Conservation (phyloP, 2,329 filamentous ascomycete species). For the Talaromyces piceae region DNA sequence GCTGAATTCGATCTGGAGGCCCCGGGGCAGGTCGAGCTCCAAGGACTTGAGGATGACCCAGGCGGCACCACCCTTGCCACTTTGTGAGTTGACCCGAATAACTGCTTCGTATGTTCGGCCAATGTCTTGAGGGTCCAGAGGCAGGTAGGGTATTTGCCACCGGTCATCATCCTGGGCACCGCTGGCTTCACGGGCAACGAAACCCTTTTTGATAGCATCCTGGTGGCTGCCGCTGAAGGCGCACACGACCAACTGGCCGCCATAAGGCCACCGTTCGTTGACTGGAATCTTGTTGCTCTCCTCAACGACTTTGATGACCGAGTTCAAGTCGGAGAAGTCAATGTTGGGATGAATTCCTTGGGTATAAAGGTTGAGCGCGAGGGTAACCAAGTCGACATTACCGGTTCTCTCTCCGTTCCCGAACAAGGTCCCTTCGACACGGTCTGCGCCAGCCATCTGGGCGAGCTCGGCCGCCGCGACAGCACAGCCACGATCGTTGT, state of each 20-base stretch:
- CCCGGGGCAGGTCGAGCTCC: slow-evolving; percentile 84
- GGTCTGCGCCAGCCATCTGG: slow-evolving; percentile 92
- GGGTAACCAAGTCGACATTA: slow-evolving; percentile 88
- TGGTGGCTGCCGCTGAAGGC: slow-evolving; percentile 91
- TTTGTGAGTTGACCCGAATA: slow-evolving; percentile 95
- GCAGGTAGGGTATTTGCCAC: slow-evolving; percentile 88
- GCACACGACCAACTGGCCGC: slow-evolving; percentile 82
- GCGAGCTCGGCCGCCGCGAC: slow-evolving; percentile 85
- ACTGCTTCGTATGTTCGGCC: slow-evolving; percentile 96
- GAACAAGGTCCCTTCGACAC: slow-evolving; percentile 90
- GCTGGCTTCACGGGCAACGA: slow-evolving; percentile 57
- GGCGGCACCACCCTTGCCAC: slow-evolving; percentile 86
- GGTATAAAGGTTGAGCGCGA: slow-evolving; percentile 89
- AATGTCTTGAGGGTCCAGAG: slow-evolving; percentile 86
- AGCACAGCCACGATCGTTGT: slow-evolving; percentile 89
- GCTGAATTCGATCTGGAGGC: slow-evolving; percentile 85
- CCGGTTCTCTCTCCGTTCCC: slow-evolving; percentile 94
- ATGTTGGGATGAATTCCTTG: slow-evolving; percentile 79
- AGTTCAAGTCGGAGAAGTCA: slow-evolving; percentile 84
- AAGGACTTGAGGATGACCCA: slow-evolving; percentile 89
- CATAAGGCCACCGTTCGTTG: slow-evolving; percentile 83
- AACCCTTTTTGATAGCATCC: slow-evolving; percentile 90
- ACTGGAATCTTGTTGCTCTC: slow-evolving; percentile 91
- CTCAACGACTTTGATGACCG: slow-evolving; percentile 83
- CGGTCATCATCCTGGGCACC: slow-evolving; percentile 54